A percentile compares a stretch with the other conserved stretches of the same genome.
Conservation (phyloP, 441 rosid genomes). For the Gossypium lobatum region DNA sequence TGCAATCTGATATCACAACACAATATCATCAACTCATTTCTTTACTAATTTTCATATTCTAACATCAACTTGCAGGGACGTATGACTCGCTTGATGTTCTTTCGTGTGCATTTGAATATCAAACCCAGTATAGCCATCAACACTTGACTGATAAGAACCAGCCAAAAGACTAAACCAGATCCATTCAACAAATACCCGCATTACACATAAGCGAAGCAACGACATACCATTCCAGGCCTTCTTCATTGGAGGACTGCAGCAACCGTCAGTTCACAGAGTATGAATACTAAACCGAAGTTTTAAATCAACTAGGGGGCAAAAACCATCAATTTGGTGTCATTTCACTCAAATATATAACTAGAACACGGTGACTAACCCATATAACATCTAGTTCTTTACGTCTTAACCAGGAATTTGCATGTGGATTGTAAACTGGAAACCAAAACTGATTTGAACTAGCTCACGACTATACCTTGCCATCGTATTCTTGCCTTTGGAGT, state of each 20-base stretch:
- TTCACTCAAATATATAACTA: not conserved
- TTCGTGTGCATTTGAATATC: too few relatives aligned
- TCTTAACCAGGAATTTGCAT: not conserved
- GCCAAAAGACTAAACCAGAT: not conserved
- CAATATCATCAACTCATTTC: not conserved
- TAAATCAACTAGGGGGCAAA: not conserved
- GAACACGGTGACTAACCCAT: not conserved
- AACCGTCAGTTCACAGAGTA: not conserved
- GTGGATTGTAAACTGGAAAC: not conserved
- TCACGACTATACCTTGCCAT: slow-evolving; percentile 57
- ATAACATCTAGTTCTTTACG: not conserved
- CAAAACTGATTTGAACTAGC: not conserved
- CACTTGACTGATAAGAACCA: not conserved
- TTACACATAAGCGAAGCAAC: not conserved
- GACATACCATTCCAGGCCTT: not conserved
- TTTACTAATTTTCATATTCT: not conserved
- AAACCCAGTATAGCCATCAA: not conserved
- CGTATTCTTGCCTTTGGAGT: slow-evolving; percentile 49
- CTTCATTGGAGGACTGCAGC: not conserved
- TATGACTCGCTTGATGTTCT: not conserved
- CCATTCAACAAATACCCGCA: not conserved
- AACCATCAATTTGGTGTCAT: not conserved
- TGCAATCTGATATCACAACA: slow-evolving; percentile 44
- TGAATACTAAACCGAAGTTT: not conserved
- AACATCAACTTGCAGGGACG: not conserved